A percentile compares a stretch with the other conserved stretches of the same genome.
Evolutionary conservation across 805 yeast species (phyloP).

Genomic region (Torulaspora microellipsoides): DNA sequence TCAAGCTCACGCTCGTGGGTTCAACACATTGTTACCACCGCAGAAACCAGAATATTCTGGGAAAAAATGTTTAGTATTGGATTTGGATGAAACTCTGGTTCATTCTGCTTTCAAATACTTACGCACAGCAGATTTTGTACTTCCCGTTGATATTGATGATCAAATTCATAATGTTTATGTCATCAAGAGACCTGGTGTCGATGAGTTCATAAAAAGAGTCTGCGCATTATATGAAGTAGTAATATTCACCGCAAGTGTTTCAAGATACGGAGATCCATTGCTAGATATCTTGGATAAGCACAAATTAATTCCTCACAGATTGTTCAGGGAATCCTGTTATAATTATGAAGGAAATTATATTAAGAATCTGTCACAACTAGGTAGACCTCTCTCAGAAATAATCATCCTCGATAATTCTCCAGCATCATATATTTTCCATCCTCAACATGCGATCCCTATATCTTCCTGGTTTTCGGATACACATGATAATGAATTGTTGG

Average conservation of each 20-base stretch:
- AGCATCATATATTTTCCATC: constrained; percentile 96
- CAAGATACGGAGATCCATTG: constrained; percentile 93
- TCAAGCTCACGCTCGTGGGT: constrained; percentile 62
- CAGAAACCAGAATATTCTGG: constrained; percentile 42
- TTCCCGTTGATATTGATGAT: constrained; percentile 94
- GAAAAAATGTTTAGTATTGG: constrained; percentile 84
- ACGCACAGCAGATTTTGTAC: constrained; percentile 90
- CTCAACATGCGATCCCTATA: constrained; percentile 95
- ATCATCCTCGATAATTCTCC: constrained; percentile 97
- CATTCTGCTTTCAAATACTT: constrained; percentile 92
- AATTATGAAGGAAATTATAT: constrained; percentile 92
- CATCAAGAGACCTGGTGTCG: constrained; percentile 96
- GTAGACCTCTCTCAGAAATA: constrained; percentile 79
- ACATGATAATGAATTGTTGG: constrained; percentile 92
- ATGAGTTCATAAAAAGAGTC: constrained; percentile 77
- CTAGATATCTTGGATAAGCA: constrained; percentile 81
- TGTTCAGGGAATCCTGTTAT: constrained; percentile 91
- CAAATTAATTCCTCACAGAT: constrained; percentile 76
- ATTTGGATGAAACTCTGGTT: constrained; percentile 92
- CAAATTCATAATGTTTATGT: constrained; percentile 93
- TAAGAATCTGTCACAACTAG: constrained; percentile 89
- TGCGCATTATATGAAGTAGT: constrained; percentile 91
- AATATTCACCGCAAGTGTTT: constrained; percentile 93
- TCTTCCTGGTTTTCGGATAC: constrained; percentile 98
- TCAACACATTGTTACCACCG: constrained; percentile 59